Conservation (phyloP, 495 filamentous ascomycete genomes). For the Tirmania nivea region DNA sequence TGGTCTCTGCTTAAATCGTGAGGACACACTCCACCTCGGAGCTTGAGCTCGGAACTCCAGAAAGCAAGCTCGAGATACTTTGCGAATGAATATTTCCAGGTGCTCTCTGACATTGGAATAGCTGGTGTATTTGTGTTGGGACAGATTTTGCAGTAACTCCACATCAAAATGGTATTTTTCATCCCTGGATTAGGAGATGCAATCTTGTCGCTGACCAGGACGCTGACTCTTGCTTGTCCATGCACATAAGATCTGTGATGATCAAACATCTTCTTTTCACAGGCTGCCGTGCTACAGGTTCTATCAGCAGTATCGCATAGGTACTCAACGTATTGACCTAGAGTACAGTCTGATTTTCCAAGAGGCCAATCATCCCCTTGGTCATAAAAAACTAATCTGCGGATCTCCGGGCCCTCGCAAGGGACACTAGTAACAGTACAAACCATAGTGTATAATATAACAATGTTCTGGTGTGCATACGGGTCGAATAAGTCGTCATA, state of each 20-base stretch:
- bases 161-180: conserved; percentile 78
- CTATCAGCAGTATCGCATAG: conserved; percentile 53
- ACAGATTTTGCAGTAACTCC: conserved; percentile 86
- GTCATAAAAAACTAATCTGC: conserved; percentile 78
- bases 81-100: conserved; percentile 96
- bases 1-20: conserved; percentile 88
- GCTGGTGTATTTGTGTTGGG: conserved; percentile 62
- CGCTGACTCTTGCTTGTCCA: conserved; percentile 76
- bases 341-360: conserved; percentile 45
- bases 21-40: conserved; percentile 45
- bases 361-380: conserved; percentile 44
- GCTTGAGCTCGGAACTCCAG: conserved; percentile 67
- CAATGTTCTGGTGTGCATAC: conserved; percentile 82
- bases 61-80: conserved; percentile 96
- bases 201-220: conserved; percentile 54
- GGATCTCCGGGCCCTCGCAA: conserved; percentile 68
- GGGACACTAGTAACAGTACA: conserved; percentile 80
- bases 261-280: conserved; percentile 71
- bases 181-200: conserved; percentile 46
- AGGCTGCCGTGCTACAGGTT: conserved; percentile 61
- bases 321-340: conserved; percentile 92
- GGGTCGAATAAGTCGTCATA: conserved; percentile 79
- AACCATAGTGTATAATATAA: conserved; percentile 81
- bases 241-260: conserved; percentile 97
- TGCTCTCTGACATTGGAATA: conserved; percentile 80